Evolutionary conservation across 148 eudicot genomes (phyloP).

Genomic region (Amaranthus hypochondriacus): DNA sequence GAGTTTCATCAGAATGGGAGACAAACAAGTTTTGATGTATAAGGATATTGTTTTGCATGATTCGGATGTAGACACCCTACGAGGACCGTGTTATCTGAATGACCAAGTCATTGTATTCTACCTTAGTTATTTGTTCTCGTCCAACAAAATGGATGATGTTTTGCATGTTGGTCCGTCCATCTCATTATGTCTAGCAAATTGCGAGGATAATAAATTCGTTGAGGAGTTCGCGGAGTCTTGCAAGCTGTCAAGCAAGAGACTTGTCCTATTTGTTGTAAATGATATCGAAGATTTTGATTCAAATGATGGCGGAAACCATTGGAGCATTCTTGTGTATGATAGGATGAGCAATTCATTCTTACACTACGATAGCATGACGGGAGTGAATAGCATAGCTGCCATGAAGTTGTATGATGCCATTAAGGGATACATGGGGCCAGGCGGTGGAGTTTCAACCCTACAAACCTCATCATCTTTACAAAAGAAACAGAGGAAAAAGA

Average conservation of each 20-base stretch:
- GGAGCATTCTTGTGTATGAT: conserved; percentile 16
- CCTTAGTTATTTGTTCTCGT: conserved; percentile 6
- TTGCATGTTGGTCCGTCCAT: conserved; percentile 1
- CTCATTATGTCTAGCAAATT: conserved; percentile 8
- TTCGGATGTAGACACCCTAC: conserved; percentile 15
- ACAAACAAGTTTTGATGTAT: conserved; percentile 12
- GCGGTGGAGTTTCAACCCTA: conserved; percentile 10
- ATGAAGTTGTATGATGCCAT: conserved; percentile 16
- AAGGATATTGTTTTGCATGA: conserved; percentile 8
- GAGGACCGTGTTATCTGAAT: conserved; percentile 12
- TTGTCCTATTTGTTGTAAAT: conserved; percentile 15
- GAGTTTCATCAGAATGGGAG: background rate
- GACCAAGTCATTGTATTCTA: conserved; percentile 16
- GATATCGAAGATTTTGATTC: conserved; percentile 8
- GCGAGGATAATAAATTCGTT: conserved; percentile 8
- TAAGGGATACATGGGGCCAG: conserved; percentile 10
- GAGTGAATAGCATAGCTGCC: conserved; percentile 13
- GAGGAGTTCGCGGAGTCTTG: conserved; percentile 9
- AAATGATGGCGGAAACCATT: conserved; percentile 14
- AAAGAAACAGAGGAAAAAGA: conserved; percentile 13
- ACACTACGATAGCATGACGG: conserved; percentile 16
- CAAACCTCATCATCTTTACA: conserved; percentile 1
- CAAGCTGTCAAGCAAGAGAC: conserved; percentile 15
- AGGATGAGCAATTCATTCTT: conserved; percentile 17
- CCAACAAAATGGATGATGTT: conserved; percentile 2